A percentile compares a stretch with the other conserved stretches of the same genome.
These are phyloP conservation scores for Pseudocercospora musae DNA, from an alignment of 2,329 filamentous ascomycete species.

Conservation along the genomic window DNA sequence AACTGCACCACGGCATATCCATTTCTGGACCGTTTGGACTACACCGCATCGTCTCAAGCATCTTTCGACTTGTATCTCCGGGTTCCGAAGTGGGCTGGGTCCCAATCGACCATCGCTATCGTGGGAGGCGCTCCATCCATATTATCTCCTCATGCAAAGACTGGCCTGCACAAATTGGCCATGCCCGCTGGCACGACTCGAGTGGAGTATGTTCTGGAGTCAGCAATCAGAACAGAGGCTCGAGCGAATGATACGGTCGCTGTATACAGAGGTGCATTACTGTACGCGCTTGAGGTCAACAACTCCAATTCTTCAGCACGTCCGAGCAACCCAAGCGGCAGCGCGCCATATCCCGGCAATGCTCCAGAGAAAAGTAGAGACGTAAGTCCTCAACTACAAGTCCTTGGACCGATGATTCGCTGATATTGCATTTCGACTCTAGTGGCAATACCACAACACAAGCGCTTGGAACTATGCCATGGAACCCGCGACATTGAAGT, in stretches of 20 bases:
- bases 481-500: slow-evolving; percentile 34
- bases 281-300: slow-evolving; percentile 38
- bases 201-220: slow-evolving; percentile 36
- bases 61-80: slow-evolving; percentile 47
- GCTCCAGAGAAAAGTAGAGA: slow-evolving; percentile 30
- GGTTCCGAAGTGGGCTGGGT: slow-evolving; percentile 44
- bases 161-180: slow-evolving; percentile 39
- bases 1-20: slow-evolving; percentile 52
- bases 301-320: slow-evolving; percentile 23
- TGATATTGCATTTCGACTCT: background rate
- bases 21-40: slow-evolving; percentile 41
- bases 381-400: background rate
- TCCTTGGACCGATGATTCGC: background rate
- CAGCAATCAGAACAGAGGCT: slow-evolving; percentile 34
- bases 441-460: slow-evolving; percentile 30
- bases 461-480: slow-evolving; percentile 39
- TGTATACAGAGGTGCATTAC: slow-evolving; percentile 36
- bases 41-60: slow-evolving; percentile 38
- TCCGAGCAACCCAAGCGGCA: slow-evolving; percentile 19
- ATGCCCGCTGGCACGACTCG: slow-evolving; percentile 36
- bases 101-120: slow-evolving; percentile 16
- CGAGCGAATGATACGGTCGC: slow-evolving; percentile 43
- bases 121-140: background rate
- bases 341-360: slow-evolving; percentile 13
- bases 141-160: slow-evolving; percentile 35